Percentiles rank a stretch among this genome's conserved stretches.
Conservation (phyloP, 73 alveolate species). For the Tetrahymena malaccensis region DNA sequence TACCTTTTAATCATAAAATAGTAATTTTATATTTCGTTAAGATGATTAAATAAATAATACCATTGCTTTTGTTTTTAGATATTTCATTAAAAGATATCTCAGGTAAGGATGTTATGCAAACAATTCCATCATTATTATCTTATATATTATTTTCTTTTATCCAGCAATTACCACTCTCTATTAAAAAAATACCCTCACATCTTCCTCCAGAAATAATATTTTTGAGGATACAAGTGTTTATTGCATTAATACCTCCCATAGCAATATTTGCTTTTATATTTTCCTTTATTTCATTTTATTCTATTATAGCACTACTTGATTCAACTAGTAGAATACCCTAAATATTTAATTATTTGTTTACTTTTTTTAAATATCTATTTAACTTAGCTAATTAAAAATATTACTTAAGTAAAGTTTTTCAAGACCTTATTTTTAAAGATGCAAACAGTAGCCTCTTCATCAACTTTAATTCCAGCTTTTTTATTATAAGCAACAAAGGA, state of each 20-base stretch:
- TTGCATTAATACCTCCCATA: conserved; percentile 86
- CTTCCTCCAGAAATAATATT: conserved; percentile 81
- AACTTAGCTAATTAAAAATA: not conserved
- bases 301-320: conserved; percentile 82
- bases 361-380: not conserved
- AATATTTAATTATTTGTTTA: not conserved
- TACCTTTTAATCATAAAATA: not conserved
- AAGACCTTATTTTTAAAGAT: conserved; percentile 65
- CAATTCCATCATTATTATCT: conserved; percentile 66
- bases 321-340: conserved; percentile 91
- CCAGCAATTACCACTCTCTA: conserved; percentile 82
- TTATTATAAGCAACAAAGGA: conserved; percentile 65
- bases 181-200: conserved; percentile 88
- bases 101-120: conserved; percentile 30
- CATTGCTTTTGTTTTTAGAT: conserved; percentile 28
- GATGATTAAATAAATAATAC: not conserved
- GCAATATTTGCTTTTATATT: conserved; percentile 95
- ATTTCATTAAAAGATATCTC: not conserved
- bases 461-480: conserved; percentile 83
- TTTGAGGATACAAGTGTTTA: conserved; percentile 69
- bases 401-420: conserved; percentile 55
- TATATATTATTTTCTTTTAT: conserved; percentile 69
- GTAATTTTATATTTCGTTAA: not conserved
- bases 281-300: conserved; percentile 75
- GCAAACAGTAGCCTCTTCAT: conserved; percentile 72